Evolutionary conservation across 2,329 filamentous ascomycete genomes (phyloP).

Genomic region (Penicillium sumatraense): DNA sequence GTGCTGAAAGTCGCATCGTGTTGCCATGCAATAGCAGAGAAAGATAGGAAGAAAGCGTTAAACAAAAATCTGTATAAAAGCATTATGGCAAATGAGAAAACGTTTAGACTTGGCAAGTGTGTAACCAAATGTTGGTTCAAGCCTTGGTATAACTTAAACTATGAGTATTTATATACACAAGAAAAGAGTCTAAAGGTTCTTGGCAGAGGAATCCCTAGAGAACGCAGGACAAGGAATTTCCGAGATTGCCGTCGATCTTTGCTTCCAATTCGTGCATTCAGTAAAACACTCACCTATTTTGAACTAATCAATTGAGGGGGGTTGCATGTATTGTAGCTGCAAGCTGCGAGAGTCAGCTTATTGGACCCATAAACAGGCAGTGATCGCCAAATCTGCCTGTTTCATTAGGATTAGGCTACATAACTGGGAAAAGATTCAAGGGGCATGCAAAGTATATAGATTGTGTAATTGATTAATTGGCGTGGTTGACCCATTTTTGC

Average conservation of each 20-base stretch:
- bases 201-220: background rate
- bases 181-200: too few relatives aligned
- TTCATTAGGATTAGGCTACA: too few relatives aligned
- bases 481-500: background rate
- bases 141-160: too few relatives aligned
- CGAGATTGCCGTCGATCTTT: background rate
- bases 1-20: background rate
- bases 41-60: background rate
- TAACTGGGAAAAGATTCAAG: too few relatives aligned
- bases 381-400: too few relatives aligned
- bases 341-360: too few relatives aligned
- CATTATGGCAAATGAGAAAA: background rate
- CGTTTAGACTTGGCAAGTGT: background rate
- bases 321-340: background rate
- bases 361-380: too few relatives aligned
- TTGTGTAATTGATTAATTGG: background rate
- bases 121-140: too few relatives aligned
- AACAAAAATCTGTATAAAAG: background rate
- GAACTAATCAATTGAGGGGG: background rate
- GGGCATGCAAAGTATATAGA: too few relatives aligned
- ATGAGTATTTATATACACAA: too few relatives aligned
- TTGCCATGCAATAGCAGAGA: background rate
- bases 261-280: background rate
- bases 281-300: background rate
- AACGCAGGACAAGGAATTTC: background rate